Evolutionary conservation across 257 asterid species (phyloP), one percentile per base, ranked within the genome.

Genomic region (Agastache rugosa): DNA sequence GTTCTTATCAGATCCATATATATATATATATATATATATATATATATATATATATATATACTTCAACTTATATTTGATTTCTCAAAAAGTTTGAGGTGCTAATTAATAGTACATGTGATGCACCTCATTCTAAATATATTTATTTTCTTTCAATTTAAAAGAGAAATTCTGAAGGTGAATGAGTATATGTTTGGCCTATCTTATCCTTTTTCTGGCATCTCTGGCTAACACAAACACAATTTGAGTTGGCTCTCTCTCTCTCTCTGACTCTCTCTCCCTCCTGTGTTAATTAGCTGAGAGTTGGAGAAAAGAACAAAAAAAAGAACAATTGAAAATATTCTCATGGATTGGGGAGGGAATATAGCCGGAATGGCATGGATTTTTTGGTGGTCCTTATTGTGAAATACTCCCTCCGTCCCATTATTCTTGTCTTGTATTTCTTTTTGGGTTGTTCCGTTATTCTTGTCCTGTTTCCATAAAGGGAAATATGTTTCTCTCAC

Each of bases 341-440:
- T 61, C 27, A 47, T 54, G 80, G 79, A 62, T 60, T 55, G 25
- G 55, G 70, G 29, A 19, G 66, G 64, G 74, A 80, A 80, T 80
- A 72, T 59, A 64, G 51, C 66, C 16, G 41, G 31, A 55, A 37
- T 65, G 54, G 72, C 29, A 67, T 75, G 23, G 11, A 53, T 31
- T 16, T 60, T 41, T 16, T 41, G 14, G 81, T 80, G 84, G 84
- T 76, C 84, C 81, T 76, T 59, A 11, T 68, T 39, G 19, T 23
- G 1, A 65, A 64, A 50, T 20, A n/a, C n/a, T n/a, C n/a, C n/a
- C n/a, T n/a, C n/a, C n/a, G n/a, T n/a, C n/a, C n/a, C n/a, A n/a
- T n/a, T n/a, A n/a, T n/a, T n/a, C n/a, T n/a, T n/a, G n/a, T n/a
- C n/a, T n/a, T n/a, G n/a, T n/a, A n/a, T n/a, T n/a, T n/a, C n/a